Percentiles rank a stretch among this genome's conserved stretches.
Conservation (phyloP, 106 monocot genomes). For the Dioscorea alata region DNA sequence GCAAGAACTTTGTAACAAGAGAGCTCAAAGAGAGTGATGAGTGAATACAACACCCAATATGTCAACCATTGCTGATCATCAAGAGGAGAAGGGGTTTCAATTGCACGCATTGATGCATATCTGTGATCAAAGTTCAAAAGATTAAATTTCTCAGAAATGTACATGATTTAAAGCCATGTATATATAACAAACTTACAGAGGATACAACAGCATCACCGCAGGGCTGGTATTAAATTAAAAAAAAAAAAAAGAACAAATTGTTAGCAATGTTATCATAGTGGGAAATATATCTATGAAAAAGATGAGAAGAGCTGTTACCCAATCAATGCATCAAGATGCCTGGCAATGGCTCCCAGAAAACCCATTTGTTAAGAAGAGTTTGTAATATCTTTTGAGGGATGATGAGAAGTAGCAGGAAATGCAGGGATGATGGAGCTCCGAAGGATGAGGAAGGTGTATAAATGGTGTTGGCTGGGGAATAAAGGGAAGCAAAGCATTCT, state of each 20-base stretch:
- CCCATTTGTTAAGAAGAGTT: conserved; percentile 37
- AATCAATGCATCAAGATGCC: conserved; percentile 53
- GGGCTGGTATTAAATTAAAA: conserved; percentile 34
- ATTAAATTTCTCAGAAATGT: neutral
- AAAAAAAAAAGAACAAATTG: neutral
- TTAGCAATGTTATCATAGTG: neutral
- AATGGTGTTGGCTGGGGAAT: neutral
- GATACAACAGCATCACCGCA: conserved; percentile 77
- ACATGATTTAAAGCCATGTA: neutral
- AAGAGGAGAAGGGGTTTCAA: conserved; percentile 78
- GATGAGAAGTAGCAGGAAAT: neutral
- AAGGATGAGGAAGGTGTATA: neutral
- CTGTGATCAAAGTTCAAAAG: conserved; percentile 14
- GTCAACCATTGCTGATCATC: conserved; percentile 99
- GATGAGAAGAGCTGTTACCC: conserved; percentile 28
- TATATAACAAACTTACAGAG: conserved; percentile 62
- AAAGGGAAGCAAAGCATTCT: conserved; percentile 39
- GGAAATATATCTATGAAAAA: neutral
- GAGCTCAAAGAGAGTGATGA: conserved; percentile 86
- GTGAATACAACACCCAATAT: conserved; percentile 91
- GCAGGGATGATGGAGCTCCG: neutral
- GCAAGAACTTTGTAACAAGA: conserved; percentile 60
- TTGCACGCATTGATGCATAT: conserved; percentile 88
- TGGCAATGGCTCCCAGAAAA: conserved; percentile 40
- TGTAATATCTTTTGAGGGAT: neutral